phyloP scores from a whole-genome alignment of 2,329 filamentous ascomycete species.

The Periconia macrospinosa region DNA sequence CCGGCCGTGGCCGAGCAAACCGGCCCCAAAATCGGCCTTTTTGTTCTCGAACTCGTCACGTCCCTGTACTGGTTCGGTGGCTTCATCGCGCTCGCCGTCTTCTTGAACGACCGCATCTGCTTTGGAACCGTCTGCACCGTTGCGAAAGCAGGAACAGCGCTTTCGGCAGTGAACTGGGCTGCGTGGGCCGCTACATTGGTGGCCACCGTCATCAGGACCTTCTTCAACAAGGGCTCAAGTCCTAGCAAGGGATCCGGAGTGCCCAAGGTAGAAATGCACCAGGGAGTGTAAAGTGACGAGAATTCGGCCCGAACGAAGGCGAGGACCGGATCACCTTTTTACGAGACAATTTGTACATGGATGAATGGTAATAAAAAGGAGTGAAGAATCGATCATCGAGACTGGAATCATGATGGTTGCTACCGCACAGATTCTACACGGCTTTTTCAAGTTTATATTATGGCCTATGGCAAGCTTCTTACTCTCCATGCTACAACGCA shows the following conservation, averaged over 20 bases:
- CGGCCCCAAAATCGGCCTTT: conserved; percentile 61
- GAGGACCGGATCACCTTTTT: not conserved
- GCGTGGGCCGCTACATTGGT: conserved; percentile 47
- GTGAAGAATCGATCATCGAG: conserved; percentile 12
- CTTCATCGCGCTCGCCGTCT: conserved; percentile 74
- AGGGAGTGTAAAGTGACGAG: conserved; percentile 37
- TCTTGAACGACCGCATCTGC: conserved; percentile 61
- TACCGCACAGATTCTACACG: not conserved
- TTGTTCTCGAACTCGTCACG: conserved; percentile 71
- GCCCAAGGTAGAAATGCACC: conserved; percentile 43
- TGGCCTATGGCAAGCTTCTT: not conserved
- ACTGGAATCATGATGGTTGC: conserved; percentile 17
- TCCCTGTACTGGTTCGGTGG: conserved; percentile 90
- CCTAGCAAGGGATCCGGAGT: conserved; percentile 14
- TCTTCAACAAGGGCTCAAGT: conserved; percentile 20
- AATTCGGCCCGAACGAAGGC: not conserved
- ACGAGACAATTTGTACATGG: not conserved
- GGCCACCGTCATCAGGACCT: conserved; percentile 27
- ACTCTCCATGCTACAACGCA: not conserved
- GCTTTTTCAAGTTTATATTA: not conserved
- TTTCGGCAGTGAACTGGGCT: conserved; percentile 67
- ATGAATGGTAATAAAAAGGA: not conserved
- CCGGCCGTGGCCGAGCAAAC: conserved; percentile 38
- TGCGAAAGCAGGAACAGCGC: conserved; percentile 65
- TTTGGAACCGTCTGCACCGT: conserved; percentile 60